A percentile compares a stretch with the other conserved stretches of the same genome.
Conservation (phyloP, 345 rosid species). For the Eucalyptus shirleyi region DNA sequence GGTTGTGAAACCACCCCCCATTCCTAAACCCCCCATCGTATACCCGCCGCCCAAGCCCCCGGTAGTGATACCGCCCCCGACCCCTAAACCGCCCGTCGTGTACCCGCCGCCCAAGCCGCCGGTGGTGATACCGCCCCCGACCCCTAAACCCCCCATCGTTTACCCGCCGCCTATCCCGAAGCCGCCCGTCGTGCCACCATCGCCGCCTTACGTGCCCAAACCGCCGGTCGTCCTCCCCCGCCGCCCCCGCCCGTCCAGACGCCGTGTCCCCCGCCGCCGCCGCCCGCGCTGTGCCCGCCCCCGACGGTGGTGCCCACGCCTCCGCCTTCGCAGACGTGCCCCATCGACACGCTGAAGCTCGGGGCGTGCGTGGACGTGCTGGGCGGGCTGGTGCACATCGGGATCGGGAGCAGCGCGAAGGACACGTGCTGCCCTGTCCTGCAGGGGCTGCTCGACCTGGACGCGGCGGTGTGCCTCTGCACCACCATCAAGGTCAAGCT, state of each 20-base stretch:
- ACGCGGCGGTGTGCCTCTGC: constrained; percentile 89
- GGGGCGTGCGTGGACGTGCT: constrained; percentile 85
- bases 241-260: constrained; percentile 17
- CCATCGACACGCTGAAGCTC: constrained; percentile 63
- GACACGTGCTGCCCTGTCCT: constrained; percentile 80
- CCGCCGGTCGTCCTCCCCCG: neutral
- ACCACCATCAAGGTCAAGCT: constrained; percentile 74
- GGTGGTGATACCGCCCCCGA: neutral
- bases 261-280: constrained; percentile 45
- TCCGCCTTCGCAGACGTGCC: constrained; percentile 45
- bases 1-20: neutral
- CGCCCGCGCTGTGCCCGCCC: constrained; percentile 8
- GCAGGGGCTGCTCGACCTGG: constrained; percentile 57
- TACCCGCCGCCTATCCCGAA: constrained; percentile 3
- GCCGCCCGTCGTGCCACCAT: neutral
- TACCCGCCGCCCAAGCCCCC: neutral
- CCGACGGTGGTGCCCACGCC: neutral
- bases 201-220: neutral
- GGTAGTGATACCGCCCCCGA: neutral
- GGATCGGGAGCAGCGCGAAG: constrained; percentile 65
- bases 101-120: constrained; percentile 2
- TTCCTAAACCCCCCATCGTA: neutral
- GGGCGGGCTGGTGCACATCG: constrained; percentile 68
- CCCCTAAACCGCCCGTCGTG: neutral
- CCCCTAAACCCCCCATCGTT: constrained; percentile 19